Conservation (phyloP, 2,329 filamentous ascomycete species). For the Diaporthe longicolla region DNA sequence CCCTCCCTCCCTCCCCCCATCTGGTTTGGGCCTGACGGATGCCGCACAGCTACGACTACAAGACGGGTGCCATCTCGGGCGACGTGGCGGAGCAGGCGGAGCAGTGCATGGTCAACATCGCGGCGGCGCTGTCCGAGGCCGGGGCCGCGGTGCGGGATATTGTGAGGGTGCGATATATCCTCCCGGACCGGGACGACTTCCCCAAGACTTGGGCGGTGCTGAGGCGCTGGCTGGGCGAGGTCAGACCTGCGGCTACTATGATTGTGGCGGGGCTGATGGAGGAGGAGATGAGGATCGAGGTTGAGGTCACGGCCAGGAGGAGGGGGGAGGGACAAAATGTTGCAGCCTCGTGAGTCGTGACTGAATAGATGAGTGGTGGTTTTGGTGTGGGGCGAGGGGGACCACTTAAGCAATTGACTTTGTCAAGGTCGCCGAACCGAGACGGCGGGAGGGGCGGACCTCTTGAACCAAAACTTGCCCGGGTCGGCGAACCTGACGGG, state of each 20-base stretch:
- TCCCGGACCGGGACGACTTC: slow-evolving; percentile 64
- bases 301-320: slow-evolving; percentile 53
- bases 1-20: not conserved
- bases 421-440: slow-evolving; percentile 32
- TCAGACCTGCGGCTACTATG: slow-evolving; percentile 69
- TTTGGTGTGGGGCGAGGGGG: too few species aligned
- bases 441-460: not conserved
- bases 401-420: not conserved
- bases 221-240: slow-evolving; percentile 62
- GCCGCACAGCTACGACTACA: slow-evolving; percentile 63
- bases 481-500: slow-evolving; percentile 16
- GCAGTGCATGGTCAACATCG: slow-evolving; percentile 64
- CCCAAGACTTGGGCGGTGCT: slow-evolving; percentile 64
- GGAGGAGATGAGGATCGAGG: slow-evolving; percentile 59
- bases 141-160: slow-evolving; percentile 61
- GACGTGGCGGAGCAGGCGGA: slow-evolving; percentile 64
- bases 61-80: slow-evolving; percentile 59
- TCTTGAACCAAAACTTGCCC: not conserved
- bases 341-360: not conserved
- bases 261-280: slow-evolving; percentile 65
- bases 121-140: slow-evolving; percentile 59
- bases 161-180: slow-evolving; percentile 66
- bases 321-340: not conserved
- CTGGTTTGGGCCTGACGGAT: not conserved
- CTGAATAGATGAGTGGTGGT: too few species aligned